Base-by-base conservation (phyloP, 768 basidiomycete genomes). In the Mycena capillaripes region DNA sequence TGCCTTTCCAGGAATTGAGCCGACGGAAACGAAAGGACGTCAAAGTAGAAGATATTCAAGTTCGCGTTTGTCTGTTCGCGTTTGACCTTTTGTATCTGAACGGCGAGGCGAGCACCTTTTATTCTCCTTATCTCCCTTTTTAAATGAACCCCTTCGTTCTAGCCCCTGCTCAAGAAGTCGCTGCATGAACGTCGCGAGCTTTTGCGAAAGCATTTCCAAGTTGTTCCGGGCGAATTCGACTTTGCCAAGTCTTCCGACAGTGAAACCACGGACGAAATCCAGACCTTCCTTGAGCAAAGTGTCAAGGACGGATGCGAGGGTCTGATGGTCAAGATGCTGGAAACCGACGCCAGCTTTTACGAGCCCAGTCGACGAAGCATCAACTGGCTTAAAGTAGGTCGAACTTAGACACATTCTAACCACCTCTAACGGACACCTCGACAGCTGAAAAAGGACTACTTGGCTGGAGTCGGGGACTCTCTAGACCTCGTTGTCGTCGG, bases 221-320 rank as follows among this genome's bases (percentile, higher is more conserved):
- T 89, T 6, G 94, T 99, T 34, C 87, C 92, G 30, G 93, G 94
- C 66, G 98, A 99, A 81, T 99, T 99, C 73, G 91, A 89, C 50
- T 99, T 97, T 79, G 98, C 98, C 14, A 96, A 93, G 78, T 92
- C 94, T 4, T 95, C 95, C 1, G 97, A 99, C 78, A 87, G 92
- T 19, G 92, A 96, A 70, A 94, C 93, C 10, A 93, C 91, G 6
- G 98, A 99, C 27, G 97, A 98, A 77, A 98, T 99, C 56, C 96
- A 98, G 79, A 80, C 88, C 2, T 99, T 99, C 87, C 84, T 99
- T 11, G 97, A 99, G 79, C 95, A 97, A 75, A 97, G 95, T 81
- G 95, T 99, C 75, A 98, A 97, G 80, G 98, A 99, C 79, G 97
- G 97, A 2, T 99, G 98, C 80, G 98, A 99, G 81, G 98, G 98